Evolutionary conservation across 768 basidiomycete species (phyloP), one percentile per base, ranked within the genome.

Genomic region (Podaxis sp.): DNA sequence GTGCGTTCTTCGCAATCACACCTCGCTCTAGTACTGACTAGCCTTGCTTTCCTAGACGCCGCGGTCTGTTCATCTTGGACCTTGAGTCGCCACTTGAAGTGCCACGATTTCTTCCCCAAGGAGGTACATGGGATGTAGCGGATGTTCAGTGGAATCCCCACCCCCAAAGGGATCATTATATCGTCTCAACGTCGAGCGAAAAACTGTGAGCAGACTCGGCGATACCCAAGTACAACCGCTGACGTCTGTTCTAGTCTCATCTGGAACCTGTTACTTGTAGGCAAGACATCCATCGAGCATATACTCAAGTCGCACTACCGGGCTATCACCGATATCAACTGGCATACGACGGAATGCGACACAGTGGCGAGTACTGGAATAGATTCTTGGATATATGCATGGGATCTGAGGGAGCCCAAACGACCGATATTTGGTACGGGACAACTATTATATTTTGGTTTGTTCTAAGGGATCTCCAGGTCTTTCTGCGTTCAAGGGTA

Each of bases 241-340:
- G 19, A 4, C 43, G 13, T 11, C 13, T 46, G 15, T 4, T 15
- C 29, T 63, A 91, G 91, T 47, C 81, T 99, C 2, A 93, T 99
- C 62, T 99, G 97, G 96, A 97, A 98, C 74, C 78, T 98, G n/a
- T 72, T 85, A 59, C 77, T 89, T 47, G 73, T 80, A 15, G 86
- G 86, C 15, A 89, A 90, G 68, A 90, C 89, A 1, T 88, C 90
- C 2, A 93, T 99, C 37, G 83, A 94, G 66, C 86, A 91, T 63
- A 88, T 93, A 36, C 80, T 98, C 4, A 88, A 89, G 64, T 90
- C 92, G 1, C 97, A 99, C 70, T 93, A 94, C 65, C 88, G 96
- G 50, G 94, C 95, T 4, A 95, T 99, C 58, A 98, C 97, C 2
- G 97, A 99, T 70, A 93, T 98, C 70, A 98, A 99, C 71, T 99